phyloP scores from a whole-genome alignment of 257 asterid genomes.

The Petunia secreta region DNA sequence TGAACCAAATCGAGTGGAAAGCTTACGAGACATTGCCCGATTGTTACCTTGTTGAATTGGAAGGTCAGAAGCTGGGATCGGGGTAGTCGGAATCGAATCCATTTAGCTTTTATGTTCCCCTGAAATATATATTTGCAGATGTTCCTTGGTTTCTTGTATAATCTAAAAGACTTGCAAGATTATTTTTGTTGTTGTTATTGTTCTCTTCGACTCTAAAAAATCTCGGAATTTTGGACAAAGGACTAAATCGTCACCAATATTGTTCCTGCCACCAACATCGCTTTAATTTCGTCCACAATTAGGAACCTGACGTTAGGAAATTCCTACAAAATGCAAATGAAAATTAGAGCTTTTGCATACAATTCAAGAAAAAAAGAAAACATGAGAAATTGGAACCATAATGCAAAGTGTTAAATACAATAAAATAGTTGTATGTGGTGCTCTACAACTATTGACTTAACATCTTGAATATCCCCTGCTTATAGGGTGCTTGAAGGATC shows the following conservation, averaged over 20 bases:
- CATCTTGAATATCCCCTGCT: no score
- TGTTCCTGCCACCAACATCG: neutral
- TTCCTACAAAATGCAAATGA: slow-evolving; percentile 1
- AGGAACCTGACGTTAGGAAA: neutral
- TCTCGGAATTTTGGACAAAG: neutral
- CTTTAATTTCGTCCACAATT: neutral
- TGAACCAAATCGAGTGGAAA: slow-evolving; percentile 12
- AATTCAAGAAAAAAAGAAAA: neutral
- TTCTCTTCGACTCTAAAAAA: neutral
- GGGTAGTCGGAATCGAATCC: neutral
- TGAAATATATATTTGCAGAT: neutral
- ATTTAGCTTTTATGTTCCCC: neutral
- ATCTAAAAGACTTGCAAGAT: neutral
- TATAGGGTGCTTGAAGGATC: neutral
- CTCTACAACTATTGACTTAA: no score
- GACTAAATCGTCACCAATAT: neutral
- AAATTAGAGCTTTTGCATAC: neutral
- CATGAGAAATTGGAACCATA: neutral
- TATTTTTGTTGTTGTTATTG: neutral
- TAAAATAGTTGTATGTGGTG: no score
- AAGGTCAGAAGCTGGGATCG: neutral
- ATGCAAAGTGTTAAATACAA: no score
- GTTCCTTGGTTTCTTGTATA: slow-evolving; percentile 8
- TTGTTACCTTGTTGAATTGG: slow-evolving; percentile 2
- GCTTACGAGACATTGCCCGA: neutral